A percentile compares a stretch with the other conserved stretches of the same genome.
These are phyloP conservation scores for Lentinula guzmanii DNA, from an alignment of 768 basidiomycete species.

Conservation along the genomic window DNA sequence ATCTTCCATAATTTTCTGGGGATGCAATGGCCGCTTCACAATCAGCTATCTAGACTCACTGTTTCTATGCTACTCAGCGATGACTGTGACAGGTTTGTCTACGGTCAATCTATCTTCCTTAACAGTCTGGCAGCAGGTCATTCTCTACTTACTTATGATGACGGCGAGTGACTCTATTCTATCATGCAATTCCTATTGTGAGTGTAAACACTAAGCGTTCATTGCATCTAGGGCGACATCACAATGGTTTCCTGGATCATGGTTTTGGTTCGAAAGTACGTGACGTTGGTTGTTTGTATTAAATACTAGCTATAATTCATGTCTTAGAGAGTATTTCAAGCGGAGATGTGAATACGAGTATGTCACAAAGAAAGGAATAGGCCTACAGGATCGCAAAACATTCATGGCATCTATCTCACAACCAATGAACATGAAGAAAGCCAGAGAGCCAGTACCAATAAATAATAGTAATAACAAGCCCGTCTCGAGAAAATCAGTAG, in stretches of 20 bases:
- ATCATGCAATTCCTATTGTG: neutral
- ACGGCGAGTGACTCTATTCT: conserved; percentile 33
- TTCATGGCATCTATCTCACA: conserved; percentile 28
- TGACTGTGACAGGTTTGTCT: conserved; percentile 44
- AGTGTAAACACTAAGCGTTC: neutral
- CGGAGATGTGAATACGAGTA: conserved; percentile 34
- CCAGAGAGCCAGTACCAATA: conserved; percentile 1
- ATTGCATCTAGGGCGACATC: conserved; percentile 30
- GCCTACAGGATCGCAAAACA: conserved; percentile 17
- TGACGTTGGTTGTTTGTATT: neutral
- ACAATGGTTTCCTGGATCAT: conserved; percentile 59
- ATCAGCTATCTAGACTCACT: conserved; percentile 50
- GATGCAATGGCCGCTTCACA: conserved; percentile 46
- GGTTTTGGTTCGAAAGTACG: conserved; percentile 57
- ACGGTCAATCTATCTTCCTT: conserved; percentile 45
- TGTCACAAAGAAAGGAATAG: conserved; percentile 16
- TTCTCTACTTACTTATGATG: conserved; percentile 49
- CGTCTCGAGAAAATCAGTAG: neutral
- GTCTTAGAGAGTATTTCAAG: conserved; percentile 33
- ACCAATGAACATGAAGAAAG: conserved; percentile 17
- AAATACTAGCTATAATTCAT: neutral
- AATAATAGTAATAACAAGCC: conserved; percentile 2
- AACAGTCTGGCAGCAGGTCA: conserved; percentile 42
- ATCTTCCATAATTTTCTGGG: conserved; percentile 60
- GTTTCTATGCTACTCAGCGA: conserved; percentile 57